These are phyloP conservation scores for Nicotiana rustica DNA, from an alignment of 305 asterid genomes.

Conservation along the genomic window DNA sequence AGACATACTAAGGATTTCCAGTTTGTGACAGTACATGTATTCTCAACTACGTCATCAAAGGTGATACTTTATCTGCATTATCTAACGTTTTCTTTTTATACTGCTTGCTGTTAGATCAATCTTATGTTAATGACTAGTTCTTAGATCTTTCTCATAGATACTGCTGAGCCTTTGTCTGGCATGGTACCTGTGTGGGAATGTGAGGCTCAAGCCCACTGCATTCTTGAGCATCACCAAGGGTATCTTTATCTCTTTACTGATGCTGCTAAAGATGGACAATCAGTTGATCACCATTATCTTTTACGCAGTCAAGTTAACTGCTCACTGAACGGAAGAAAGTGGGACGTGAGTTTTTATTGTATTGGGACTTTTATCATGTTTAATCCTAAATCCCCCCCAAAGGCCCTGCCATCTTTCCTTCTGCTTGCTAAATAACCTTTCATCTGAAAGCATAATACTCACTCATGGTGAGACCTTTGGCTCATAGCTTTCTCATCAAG, in stretches of 20 bases:
- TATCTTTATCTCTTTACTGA: conserved; percentile 88
- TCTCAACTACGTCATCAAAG: conserved; percentile 83
- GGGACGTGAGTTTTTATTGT: conserved; percentile 75
- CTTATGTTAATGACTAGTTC: conserved; percentile 54
- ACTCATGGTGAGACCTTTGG: conserved; percentile 17
- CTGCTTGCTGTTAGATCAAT: conserved; percentile 36
- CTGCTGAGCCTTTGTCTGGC: conserved; percentile 91
- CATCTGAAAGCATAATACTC: conserved; percentile 29
- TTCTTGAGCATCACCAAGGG: conserved; percentile 94
- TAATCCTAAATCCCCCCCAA: not conserved
- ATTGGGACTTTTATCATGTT: conserved; percentile 8
- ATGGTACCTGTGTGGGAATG: conserved; percentile 87
- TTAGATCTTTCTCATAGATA: conserved; percentile 90
- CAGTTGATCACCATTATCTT: conserved; percentile 81
- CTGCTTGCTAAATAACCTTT: conserved; percentile 22
- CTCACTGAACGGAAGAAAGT: conserved; percentile 55
- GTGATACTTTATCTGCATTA: conserved; percentile 50
- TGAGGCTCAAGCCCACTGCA: conserved; percentile 73
- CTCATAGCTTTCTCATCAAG: conserved; percentile 30
- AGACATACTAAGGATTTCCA: conserved; percentile 86
- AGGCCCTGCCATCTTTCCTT: not conserved
- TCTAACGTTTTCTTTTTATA: conserved; percentile 32
- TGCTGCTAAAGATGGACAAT: conserved; percentile 65
- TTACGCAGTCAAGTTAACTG: conserved; percentile 63
- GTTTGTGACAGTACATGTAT: conserved; percentile 68